Evolutionary conservation across 1,284 basidiomycete species (phyloP), one percentile per base, ranked within the genome.

Genomic region (Cerrena zonata): DNA sequence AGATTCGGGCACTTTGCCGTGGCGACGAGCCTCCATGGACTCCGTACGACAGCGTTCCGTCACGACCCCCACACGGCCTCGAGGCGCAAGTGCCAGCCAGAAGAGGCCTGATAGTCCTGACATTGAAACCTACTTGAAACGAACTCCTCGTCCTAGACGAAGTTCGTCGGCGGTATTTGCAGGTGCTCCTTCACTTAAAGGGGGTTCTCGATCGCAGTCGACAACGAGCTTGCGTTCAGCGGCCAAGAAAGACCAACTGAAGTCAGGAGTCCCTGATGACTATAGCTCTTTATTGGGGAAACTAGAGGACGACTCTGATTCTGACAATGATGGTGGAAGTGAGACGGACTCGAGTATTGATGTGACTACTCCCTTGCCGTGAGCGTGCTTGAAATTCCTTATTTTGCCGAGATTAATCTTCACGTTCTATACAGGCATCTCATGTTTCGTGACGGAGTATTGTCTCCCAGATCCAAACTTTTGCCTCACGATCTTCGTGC

Each of bases 301-400:
- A 46, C 37, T 60, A 5, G 52, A 59, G 56, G 60, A 58, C 55
- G 58, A 54, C 51, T 54, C 53, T 13, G 51, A 53, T 45, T 53
- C 22, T 36, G 58, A 56, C 23, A 73, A 73, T 13, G 72, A 64
- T 13, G 69, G 60, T 5, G 76, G 68, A 4, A 77, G 71, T 45
- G 78, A 71, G 47, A 78, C 76, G 13, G 85, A 86, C 63, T 88
- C 85, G 13, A 85, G 84, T 62, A 65, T 90, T 48, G 87, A 90
- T 67, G 61, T 90, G 27, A 84, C 87, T 58, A 90, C 87, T 1
- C 86, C 87, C 0, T 63, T 90, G 5, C 85, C 88, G 84, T 88
- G 60, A 67, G 86, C 81, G n/a, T n/a, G n/a, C n/a, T n/a, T n/a
- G 40, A 42, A 42, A 12, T 12, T 21, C 11, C n/a, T 11, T 21